These are phyloP conservation scores for Apium graveolens DNA, from an alignment of 129 eudicot species.

Conservation along the genomic window DNA sequence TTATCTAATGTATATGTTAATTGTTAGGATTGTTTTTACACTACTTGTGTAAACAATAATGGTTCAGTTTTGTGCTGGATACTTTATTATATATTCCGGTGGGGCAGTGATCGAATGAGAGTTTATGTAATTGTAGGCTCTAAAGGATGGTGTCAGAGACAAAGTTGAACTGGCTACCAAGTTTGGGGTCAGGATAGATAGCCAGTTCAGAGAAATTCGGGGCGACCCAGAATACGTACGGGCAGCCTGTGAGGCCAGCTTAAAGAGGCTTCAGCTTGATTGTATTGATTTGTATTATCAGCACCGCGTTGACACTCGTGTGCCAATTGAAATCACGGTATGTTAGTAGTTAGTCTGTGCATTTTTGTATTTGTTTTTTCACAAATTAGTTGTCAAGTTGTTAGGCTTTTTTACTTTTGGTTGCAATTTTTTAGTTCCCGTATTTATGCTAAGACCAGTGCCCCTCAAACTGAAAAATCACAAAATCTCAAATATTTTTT, in stretches of 20 bases:
- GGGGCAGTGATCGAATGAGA: background rate
- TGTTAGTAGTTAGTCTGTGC: background rate
- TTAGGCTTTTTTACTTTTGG: background rate
- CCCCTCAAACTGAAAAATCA: background rate
- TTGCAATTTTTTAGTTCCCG: background rate
- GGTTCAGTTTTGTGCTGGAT: background rate
- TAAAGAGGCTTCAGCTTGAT: conserved; percentile 42
- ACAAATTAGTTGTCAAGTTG: background rate
- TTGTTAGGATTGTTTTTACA: no score
- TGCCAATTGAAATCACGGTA: conserved; percentile 74
- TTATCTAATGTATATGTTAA: no score
- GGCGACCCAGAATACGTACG: conserved; percentile 24
- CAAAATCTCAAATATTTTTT: background rate
- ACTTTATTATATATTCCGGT: background rate
- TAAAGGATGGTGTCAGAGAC: conserved; percentile 37
- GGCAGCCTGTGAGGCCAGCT: conserved; percentile 53
- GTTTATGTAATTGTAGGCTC: conserved; percentile 21
- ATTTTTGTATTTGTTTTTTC: background rate
- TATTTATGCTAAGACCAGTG: background rate
- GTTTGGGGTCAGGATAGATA: conserved; percentile 20
- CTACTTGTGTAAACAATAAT: background rate
- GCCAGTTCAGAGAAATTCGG: conserved; percentile 13
- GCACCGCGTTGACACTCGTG: conserved; percentile 43
- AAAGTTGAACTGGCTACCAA: conserved; percentile 40
- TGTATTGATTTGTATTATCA: conserved; percentile 54